Conservation (phyloP, 257 asterid genomes). For the Nicotiana obtusifolia region DNA sequence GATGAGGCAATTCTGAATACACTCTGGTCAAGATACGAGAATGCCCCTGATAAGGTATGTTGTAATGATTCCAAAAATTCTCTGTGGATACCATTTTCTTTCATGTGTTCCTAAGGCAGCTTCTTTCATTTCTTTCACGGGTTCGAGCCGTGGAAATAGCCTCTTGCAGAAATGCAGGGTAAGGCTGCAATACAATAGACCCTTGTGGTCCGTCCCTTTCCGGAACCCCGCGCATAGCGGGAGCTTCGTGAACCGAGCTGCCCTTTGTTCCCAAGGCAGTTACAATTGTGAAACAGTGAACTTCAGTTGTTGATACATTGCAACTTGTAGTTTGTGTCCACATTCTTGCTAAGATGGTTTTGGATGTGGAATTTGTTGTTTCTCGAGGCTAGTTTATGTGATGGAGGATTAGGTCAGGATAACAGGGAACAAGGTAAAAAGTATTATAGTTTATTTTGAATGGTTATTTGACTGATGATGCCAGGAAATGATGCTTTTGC, state of each 20-base stretch:
- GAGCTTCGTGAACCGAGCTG: too few species aligned
- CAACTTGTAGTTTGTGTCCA: background rate
- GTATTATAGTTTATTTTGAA: background rate
- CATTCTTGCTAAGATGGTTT: background rate
- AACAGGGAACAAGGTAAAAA: background rate
- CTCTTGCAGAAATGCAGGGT: too few species aligned
- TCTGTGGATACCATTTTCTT: background rate
- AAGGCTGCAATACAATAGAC: too few species aligned
- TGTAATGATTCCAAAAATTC: background rate
- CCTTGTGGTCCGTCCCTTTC: too few species aligned
- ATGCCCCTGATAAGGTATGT: slow-evolving; percentile 67
- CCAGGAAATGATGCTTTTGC: background rate
- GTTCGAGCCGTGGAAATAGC: too few species aligned
- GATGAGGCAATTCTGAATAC: slow-evolving; percentile 82
- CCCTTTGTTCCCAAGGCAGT: too few species aligned
- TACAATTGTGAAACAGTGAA: background rate
- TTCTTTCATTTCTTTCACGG: too few species aligned
- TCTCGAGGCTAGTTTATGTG: background rate
- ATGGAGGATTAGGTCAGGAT: background rate
- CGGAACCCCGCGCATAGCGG: too few species aligned
- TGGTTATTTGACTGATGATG: background rate
- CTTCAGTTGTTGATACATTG: background rate
- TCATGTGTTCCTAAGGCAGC: background rate
- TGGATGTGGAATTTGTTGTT: background rate
- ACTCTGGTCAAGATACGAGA: slow-evolving; percentile 59